Conservation (phyloP, 2,329 filamentous ascomycete species). For the Colletotrichum cereale region DNA sequence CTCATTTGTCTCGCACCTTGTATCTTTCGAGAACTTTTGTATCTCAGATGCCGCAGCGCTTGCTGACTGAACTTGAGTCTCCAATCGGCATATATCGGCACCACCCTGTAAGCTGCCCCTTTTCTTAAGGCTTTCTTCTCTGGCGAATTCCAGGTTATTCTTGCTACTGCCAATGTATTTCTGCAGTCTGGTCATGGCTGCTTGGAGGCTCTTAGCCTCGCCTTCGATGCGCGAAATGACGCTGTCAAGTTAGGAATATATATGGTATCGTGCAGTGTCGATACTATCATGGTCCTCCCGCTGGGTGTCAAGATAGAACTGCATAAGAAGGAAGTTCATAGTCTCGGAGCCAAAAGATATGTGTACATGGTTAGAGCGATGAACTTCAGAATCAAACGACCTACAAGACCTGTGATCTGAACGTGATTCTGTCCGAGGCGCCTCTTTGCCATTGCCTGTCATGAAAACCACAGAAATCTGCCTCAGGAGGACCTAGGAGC, state of each 20-base stretch:
- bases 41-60: slow-evolving; percentile 42
- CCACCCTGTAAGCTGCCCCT: slow-evolving; percentile 35
- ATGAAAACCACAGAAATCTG: slow-evolving; percentile 47
- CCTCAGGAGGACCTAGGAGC: slow-evolving; percentile 53
- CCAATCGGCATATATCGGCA: slow-evolving; percentile 40
- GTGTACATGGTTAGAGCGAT: background rate
- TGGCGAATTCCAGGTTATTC: slow-evolving; percentile 47
- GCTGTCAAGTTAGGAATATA: slow-evolving; percentile 53
- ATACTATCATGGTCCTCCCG: slow-evolving; percentile 52
- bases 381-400: background rate
- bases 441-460: slow-evolving; percentile 20
- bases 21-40: slow-evolving; percentile 40
- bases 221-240: slow-evolving; percentile 51
- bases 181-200: slow-evolving; percentile 46
- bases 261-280: slow-evolving; percentile 52
- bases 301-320: slow-evolving; percentile 51
- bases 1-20: slow-evolving; percentile 36
- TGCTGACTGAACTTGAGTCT: slow-evolving; percentile 44
- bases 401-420: background rate
- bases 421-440: slow-evolving; percentile 35
- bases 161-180: slow-evolving; percentile 42
- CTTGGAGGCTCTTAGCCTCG: slow-evolving; percentile 50
- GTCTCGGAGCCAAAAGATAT: background rate
- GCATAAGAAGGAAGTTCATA: slow-evolving; percentile 46
- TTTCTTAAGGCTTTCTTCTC: slow-evolving; percentile 44